Base-by-base conservation (phyloP, 2,329 filamentous ascomycete genomes). In the Cordyceps pruinosa region DNA sequence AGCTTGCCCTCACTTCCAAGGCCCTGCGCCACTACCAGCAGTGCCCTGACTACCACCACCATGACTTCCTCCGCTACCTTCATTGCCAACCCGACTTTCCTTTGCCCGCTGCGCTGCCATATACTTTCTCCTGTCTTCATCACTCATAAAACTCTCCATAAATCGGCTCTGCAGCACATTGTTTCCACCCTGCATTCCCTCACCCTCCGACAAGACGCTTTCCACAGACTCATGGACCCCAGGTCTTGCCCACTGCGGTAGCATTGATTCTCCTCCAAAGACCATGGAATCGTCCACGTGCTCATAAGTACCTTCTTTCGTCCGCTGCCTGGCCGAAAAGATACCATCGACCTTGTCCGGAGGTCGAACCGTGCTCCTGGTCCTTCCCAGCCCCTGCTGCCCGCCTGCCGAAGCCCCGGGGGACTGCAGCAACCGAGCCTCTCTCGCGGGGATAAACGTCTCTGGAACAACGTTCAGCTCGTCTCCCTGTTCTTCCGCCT, bases 401-500 rank as follows among this genome's bases (percentile, higher is more conserved):
- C 51, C 54, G 35, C 52, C 55, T 15, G 53, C 60, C 37, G 66
- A 66, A 55, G 66, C 68, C 39, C 30, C 50, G 6, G 32, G 45
- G 25, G 35, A 49, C 15, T 32, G 61, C 64, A n/a, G 63, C 65
- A 44, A 66, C 32, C 70, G 72, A 9, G 81, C 82, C 51, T 84
- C 77, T 5, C 77, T 71, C 4, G 82, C 81, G 0, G 78, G 78
- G 57, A 81, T 82, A 74, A 97, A 97, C 0, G 90, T 91, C 69
- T 96, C 89, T 0, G 92, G 88, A 10, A 95, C 84, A 50, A 97
- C 82, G 64, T 96, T 96, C 57, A 97, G 81, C 62, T 96, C 93
- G 66, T 97, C 91, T 0, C 91, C 92, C 12, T 81, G 79, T 47
- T 85, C 80, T 66, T 88, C 85, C 17, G 93, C 91, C 63, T 87